Conservation (phyloP, 202 grass and related monocot genomes). For the Hordeum pubiflorum region DNA sequence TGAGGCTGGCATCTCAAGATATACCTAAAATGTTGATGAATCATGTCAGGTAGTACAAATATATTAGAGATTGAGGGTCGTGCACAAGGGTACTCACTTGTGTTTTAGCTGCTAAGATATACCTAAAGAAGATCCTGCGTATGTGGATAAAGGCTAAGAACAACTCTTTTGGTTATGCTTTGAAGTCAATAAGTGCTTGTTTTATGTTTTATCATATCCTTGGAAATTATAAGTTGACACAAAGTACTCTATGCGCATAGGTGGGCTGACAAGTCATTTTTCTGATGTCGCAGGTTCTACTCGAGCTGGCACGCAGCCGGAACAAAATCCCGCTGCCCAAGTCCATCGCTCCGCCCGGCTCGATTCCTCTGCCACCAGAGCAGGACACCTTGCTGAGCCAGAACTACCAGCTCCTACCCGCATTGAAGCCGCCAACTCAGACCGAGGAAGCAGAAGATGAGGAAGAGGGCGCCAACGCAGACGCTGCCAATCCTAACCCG, state of each 20-base stretch:
- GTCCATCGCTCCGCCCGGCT: constrained; percentile 73
- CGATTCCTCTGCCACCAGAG: constrained; percentile 75
- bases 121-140: background rate
- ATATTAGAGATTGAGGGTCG: background rate
- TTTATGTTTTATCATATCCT: background rate
- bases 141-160: background rate
- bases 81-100: background rate
- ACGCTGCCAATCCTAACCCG: constrained; percentile 26
- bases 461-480: constrained; percentile 31
- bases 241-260: background rate
- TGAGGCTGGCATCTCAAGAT: background rate
- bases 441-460: constrained; percentile 60
- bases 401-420: constrained; percentile 67
- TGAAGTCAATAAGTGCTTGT: background rate
- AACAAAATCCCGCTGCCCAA: constrained; percentile 89
- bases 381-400: constrained; percentile 78
- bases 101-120: background rate
- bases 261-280: constrained; percentile 1
- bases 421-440: constrained; percentile 41
- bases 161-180: background rate
- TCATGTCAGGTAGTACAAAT: background rate
- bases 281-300: constrained; percentile 54
- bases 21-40: background rate
- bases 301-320: constrained; percentile 61
- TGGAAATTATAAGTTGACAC: background rate